phyloP scores from a whole-genome alignment of 345 rosid species.

The Brassica carinata region DNA sequence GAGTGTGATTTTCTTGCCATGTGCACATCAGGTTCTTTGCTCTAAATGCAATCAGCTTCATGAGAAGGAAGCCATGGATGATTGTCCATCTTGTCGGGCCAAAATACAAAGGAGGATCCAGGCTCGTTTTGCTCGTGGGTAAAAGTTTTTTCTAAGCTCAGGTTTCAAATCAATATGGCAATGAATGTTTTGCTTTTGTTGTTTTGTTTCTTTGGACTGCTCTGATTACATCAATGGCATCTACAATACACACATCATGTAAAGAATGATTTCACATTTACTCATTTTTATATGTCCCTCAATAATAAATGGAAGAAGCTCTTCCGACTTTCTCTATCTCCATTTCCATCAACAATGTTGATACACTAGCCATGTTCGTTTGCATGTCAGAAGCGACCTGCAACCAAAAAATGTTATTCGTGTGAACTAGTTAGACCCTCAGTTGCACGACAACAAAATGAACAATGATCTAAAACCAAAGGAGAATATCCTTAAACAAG shows the following conservation, averaged over 20 bases:
- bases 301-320: slow-evolving; percentile 35
- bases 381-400: too few species aligned
- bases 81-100: slow-evolving; percentile 64
- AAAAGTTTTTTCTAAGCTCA: not conserved
- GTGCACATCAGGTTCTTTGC: slow-evolving; percentile 67
- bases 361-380: too few species aligned
- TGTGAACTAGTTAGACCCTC: too few species aligned
- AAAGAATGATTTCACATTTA: slow-evolving; percentile 37
- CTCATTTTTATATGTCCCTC: slow-evolving; percentile 26
- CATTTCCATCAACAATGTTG: too few species aligned
- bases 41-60: slow-evolving; percentile 55
- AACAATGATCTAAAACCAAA: too few species aligned
- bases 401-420: too few species aligned
- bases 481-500: too few species aligned
- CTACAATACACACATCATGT: slow-evolving; percentile 32
- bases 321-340: not conserved
- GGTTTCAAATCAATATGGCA: slow-evolving; percentile 6
- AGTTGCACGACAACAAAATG: too few species aligned
- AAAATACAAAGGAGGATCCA: slow-evolving; percentile 44
- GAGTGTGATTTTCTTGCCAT: slow-evolving; percentile 59
- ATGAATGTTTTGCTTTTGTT: slow-evolving; percentile 30
- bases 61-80: slow-evolving; percentile 51
- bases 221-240: slow-evolving; percentile 16
- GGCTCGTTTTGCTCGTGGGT: slow-evolving; percentile 40
- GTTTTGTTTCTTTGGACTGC: not conserved